These are phyloP conservation scores for Elsinoe arachidis DNA, from an alignment of 2,329 filamentous ascomycete genomes.

Conservation along the genomic window DNA sequence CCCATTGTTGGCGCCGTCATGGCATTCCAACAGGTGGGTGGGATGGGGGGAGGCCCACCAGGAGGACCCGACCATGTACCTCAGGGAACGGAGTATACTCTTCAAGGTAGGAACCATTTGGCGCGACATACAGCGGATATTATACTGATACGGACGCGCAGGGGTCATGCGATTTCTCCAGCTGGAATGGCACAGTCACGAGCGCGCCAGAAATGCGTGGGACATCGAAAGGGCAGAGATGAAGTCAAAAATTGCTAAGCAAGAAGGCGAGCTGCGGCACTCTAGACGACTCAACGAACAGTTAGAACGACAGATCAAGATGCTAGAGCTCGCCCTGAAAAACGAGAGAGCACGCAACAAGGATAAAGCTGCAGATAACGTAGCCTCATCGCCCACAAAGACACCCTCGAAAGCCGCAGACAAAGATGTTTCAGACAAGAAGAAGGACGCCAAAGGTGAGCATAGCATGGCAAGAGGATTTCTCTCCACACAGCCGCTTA, in stretches of 20 bases:
- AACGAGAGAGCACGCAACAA: constrained; percentile 64
- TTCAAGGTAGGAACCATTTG: constrained; percentile 50
- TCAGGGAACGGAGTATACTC: constrained; percentile 61
- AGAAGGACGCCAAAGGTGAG: constrained; percentile 23
- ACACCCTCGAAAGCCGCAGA: constrained; percentile 17
- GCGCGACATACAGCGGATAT: not conserved
- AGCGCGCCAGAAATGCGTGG: constrained; percentile 95
- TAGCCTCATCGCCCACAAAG: not conserved
- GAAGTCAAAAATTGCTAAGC: constrained; percentile 90
- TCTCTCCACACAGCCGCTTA: not conserved
- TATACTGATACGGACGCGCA: constrained; percentile 33
- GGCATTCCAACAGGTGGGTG: constrained; percentile 63
- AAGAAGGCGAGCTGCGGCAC: constrained; percentile 82
- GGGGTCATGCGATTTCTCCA: constrained; percentile 99
- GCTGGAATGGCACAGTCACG: constrained; percentile 97
- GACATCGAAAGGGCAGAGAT: constrained; percentile 99
- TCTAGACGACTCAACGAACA: constrained; percentile 83
- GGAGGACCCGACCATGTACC: constrained; percentile 42
- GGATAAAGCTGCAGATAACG: constrained; percentile 16
- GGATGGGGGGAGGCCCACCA: constrained; percentile 48
- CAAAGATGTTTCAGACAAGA: constrained; percentile 19
- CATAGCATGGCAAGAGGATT: constrained; percentile 36
- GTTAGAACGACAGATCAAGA: constrained; percentile 78
- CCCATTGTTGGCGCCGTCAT: constrained; percentile 36
- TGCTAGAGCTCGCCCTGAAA: constrained; percentile 81